Base-by-base conservation (phyloP, 345 rosid genomes). In the Camelina neglecta region DNA sequence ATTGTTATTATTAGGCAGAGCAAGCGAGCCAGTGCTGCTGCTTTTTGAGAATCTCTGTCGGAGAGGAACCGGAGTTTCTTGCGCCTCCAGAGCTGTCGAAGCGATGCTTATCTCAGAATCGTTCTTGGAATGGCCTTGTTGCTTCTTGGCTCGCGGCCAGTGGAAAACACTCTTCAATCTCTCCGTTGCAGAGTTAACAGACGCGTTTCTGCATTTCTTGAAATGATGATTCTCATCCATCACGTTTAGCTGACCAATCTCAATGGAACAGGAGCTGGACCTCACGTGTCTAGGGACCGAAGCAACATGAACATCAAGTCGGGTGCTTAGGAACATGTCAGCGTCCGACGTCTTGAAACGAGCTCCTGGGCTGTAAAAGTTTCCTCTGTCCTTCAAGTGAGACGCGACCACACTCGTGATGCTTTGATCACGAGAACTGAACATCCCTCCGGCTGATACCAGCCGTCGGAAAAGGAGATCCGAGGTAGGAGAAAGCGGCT, bases 371-470 rank as follows among this genome's bases (percentile, higher is more conserved):
- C 96, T 90, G 73, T 75, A 81, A 58, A 82, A 84, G 65, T 62
- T 83, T 3, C 93, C 89, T 57, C 82, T 93, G 86, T 83, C 85
- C 89, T 90, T 91, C 39, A 94, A 60, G 47, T 85, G 88, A 23
- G 90, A 86, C 24, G 85, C 90, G 12, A 88, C 80, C 74, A 88
- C 91, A 57, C 85, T 83, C 70, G 89, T 76, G 2, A 89, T 81
- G 60, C 83, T 71, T 60, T 81, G 83, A 64, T 88, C 92, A 65
- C 81, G 84, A 53, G 79, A 79, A 36, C 89, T 81, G 58, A 86
- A 80, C 53, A 85, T 83, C 33, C 91, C 98, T 8, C 98, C 96
- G 0, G 90, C 97, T 11, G 96, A 90, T 64, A 87, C 85, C 76
- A 93, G 69, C 54, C 86, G 85, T 68, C 94, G 78, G 8, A 87